Percentiles rank a stretch among this genome's conserved stretches.
Conservation (phyloP, 164 flowering plant species). For the Buxus sempervirens region DNA sequence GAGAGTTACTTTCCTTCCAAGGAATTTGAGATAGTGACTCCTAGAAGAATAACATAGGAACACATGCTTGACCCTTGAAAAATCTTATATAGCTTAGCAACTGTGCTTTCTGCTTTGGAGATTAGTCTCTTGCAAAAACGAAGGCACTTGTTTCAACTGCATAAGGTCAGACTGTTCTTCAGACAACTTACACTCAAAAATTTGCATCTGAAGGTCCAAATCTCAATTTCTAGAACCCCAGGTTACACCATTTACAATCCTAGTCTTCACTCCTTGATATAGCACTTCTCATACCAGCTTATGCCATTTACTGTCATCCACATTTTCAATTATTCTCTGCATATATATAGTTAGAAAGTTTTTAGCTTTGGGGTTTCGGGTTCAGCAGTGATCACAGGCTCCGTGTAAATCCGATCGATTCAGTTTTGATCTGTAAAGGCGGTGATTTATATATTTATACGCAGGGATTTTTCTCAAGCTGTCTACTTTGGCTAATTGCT, state of each 20-base stretch:
- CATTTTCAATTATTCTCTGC: no score
- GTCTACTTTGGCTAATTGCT: neutral
- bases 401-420: no score
- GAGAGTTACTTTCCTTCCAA: slow-evolving; percentile 37
- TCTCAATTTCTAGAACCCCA: slow-evolving; percentile 39
- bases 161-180: no score
- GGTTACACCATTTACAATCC: slow-evolving; percentile 50
- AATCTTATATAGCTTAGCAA: slow-evolving; percentile 55
- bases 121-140: slow-evolving; percentile 46
- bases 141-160: slow-evolving; percentile 52
- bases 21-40: slow-evolving; percentile 45
- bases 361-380: no score
- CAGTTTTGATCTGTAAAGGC: no score
- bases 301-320: no score
- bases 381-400: no score
- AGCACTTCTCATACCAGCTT: no score
- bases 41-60: slow-evolving; percentile 24
- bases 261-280: no score
- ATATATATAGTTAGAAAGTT: no score
- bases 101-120: slow-evolving; percentile 71
- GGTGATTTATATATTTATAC: no score
- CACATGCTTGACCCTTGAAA: slow-evolving; percentile 53
- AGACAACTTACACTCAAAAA: no score
- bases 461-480: neutral
- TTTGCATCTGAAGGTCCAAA: neutral